Conservation (phyloP, 768 basidiomycete genomes). For the Xerocomellus intermedius region DNA sequence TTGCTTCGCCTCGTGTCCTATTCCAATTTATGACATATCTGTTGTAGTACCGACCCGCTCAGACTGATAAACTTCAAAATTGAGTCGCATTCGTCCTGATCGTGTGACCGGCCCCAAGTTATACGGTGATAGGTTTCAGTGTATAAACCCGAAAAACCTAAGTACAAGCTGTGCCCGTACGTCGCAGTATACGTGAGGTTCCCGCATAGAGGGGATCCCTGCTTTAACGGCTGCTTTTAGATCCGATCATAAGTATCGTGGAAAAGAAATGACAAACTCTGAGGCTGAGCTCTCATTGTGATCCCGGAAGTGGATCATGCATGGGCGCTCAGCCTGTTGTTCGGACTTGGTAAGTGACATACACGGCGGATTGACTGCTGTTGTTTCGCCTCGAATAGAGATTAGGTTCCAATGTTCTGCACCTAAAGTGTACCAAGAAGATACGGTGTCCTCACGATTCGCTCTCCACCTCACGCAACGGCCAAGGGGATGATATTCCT, state of each 20-base stretch:
- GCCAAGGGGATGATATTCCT: neutral
- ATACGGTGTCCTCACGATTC: too few species aligned
- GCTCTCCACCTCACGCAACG: neutral
- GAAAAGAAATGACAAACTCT: constrained; percentile 8
- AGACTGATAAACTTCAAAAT: neutral
- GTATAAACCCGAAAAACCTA: too few species aligned
- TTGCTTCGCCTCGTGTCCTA: neutral
- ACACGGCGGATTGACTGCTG: neutral
- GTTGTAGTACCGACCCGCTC: neutral
- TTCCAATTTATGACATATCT: neutral
- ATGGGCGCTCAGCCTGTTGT: neutral
- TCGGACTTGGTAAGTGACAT: neutral
- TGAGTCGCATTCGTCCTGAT: too few species aligned
- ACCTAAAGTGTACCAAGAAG: too few species aligned
- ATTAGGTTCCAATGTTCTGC: neutral
- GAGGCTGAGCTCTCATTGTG: too few species aligned
- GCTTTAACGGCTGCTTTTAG: too few species aligned
- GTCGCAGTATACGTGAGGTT: too few species aligned
- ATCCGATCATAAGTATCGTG: neutral
- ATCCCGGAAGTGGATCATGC: constrained; percentile 10
- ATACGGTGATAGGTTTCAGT: too few species aligned
- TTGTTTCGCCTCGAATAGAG: neutral
- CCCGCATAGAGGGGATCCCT: too few species aligned
- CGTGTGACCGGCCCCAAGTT: too few species aligned
- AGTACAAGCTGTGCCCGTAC: too few species aligned